phyloP scores from a whole-genome alignment of 2,329 filamentous ascomycete genomes.

The Chrysosporium keratinophilum region DNA sequence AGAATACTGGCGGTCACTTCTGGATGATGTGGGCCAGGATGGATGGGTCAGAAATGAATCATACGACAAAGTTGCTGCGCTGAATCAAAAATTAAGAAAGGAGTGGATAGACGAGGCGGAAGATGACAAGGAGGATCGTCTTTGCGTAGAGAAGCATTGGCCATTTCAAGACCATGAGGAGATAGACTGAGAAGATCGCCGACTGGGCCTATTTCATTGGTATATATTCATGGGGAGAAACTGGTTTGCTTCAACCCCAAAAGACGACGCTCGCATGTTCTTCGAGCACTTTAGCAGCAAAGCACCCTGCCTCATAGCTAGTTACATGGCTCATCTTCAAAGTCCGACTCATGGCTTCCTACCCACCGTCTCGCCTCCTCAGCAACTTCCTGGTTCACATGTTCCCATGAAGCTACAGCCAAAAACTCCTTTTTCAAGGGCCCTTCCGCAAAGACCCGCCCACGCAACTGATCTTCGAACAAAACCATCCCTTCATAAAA shows the following conservation, averaged over 20 bases:
- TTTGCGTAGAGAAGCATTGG: constrained; percentile 11
- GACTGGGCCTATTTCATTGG: too few relatives aligned
- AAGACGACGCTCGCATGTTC: too few relatives aligned
- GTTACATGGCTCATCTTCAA: too few relatives aligned
- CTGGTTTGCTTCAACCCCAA: too few relatives aligned
- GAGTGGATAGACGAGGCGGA: constrained; percentile 11
- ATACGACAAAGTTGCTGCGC: constrained; percentile 11
- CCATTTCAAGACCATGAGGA: constrained; percentile 14
- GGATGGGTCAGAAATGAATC: constrained; percentile 15
- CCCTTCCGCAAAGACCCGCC: constrained; percentile 2
- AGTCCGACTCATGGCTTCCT: neutral
- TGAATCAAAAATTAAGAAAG: constrained; percentile 12
- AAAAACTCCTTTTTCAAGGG: neutral
- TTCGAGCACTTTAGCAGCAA: too few relatives aligned
- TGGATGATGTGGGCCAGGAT: constrained; percentile 14
- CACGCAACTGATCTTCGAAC: neutral
- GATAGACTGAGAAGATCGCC: constrained; percentile 9
- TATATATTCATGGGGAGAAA: too few relatives aligned
- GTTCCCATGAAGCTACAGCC: neutral
- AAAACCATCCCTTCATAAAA: constrained; percentile 12
- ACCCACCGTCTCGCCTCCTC: neutral
- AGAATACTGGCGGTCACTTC: constrained; percentile 10
- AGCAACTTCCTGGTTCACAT: neutral
- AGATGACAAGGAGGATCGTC: constrained; percentile 10
- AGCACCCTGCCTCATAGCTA: too few relatives aligned